Base-by-base conservation (phyloP, 306 rosid genomes). In the Casuarina cunninghamiana region DNA sequence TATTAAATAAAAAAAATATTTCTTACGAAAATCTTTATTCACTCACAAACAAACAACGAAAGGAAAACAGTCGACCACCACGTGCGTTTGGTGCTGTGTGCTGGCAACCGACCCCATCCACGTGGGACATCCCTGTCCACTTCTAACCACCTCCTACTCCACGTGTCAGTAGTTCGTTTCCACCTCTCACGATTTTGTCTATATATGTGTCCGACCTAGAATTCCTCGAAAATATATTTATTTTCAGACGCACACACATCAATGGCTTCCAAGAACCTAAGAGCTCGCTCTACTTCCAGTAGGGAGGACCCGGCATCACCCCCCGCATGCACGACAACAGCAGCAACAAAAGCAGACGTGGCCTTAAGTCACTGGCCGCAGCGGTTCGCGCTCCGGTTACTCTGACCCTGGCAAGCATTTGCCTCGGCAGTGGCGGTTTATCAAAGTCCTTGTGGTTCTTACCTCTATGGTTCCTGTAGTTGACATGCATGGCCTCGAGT, bases 371-470 rank as follows among this genome's bases (percentile, higher is more conserved):
- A 3, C 81, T 94, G 1, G 79, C 86, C 61, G 11, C 88, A 21
- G 94, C 91, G 0, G 69, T 91, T 10, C 32, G 77, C 1, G 3
- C 89, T 12, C 97, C 97, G 21, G 57, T 92, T 6, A 80, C 89
- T 11, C 89, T 92, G 7, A 69, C 87, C 41, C 66, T 88, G 39
- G 8, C 88, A 5, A 76, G 86, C 55, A 16, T 80, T 3, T 84
- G 72, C 88, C 7, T 89, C 58, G 78, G 69, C 6, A 66, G 49
- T 57, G 10, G 38, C 53, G 5, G 2, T 42, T 3, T 67, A 13
- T 1, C 77, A 1, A 88, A 78, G 58, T 90, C 91, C 69, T 88
- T 86, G 71, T 94, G 98, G 98, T 84, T 94, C 74, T 93, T 85
- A 0, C 93, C 95, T 1, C 19, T 73, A 10, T 89, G 91, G 92